Evolutionary conservation across 1,284 basidiomycete species (phyloP).

Genomic region (Chiua sp.): DNA sequence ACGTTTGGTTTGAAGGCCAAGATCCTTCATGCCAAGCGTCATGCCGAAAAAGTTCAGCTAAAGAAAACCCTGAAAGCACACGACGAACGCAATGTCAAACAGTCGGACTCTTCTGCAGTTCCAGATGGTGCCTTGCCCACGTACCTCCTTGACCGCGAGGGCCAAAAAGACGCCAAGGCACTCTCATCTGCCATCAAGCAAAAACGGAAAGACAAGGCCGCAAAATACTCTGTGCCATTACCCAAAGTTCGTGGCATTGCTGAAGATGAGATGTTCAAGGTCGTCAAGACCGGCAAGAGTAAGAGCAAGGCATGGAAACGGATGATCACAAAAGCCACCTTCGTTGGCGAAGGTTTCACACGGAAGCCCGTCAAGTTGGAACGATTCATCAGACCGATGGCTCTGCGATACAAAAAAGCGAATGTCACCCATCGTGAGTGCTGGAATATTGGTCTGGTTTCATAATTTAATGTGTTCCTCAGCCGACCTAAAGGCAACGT

Average conservation of each 20-base stretch:
- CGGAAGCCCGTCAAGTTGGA: conserved; percentile 99
- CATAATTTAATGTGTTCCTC: conserved; percentile 11
- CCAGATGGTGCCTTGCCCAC: conserved; percentile 92
- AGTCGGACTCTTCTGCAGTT: conserved; percentile 81
- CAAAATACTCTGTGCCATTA: conserved; percentile 95
- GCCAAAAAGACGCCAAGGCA: conserved; percentile 97
- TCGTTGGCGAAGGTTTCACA: conserved; percentile 98
- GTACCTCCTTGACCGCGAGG: conserved; percentile 96
- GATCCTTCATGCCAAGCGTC: conserved; percentile 93
- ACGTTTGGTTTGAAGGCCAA: conserved; percentile 98
- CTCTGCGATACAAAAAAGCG: conserved; percentile 96
- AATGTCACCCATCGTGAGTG: conserved; percentile 97
- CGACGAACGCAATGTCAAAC: conserved; percentile 98
- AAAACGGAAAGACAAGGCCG: conserved; percentile 98
- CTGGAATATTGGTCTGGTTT: not conserved
- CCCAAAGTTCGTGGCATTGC: conserved; percentile 98
- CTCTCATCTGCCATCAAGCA: conserved; percentile 98
- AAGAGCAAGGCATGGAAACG: conserved; percentile 99
- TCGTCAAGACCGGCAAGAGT: conserved; percentile 97
- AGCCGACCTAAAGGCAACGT: conserved; percentile 98
- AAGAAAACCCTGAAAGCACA: conserved; percentile 99
- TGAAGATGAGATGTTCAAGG: conserved; percentile 99
- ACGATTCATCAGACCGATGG: conserved; percentile 97
- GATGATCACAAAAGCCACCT: conserved; percentile 99
- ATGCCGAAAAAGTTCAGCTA: conserved; percentile 98